Base-by-base conservation (phyloP, 192 early-diverging fungal genomes). In the Coemansia sp. region DNA sequence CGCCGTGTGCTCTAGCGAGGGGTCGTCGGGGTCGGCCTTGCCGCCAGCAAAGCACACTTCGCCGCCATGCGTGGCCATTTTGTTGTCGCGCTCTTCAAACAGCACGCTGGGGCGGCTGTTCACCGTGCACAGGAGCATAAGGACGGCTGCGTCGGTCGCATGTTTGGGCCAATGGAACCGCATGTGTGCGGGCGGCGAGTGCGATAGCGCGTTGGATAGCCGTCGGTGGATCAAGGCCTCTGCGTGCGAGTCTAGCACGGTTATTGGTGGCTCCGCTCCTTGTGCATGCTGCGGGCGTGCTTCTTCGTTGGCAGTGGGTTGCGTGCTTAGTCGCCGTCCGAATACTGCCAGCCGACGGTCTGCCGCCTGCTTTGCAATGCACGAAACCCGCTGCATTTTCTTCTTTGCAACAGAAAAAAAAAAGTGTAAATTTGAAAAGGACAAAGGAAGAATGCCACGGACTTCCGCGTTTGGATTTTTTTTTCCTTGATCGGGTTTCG, bases 41-140 rank as follows among this genome's bases (percentile, higher is more conserved):
- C 89, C 89, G 12, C 89, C 89, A 4, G 89, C 85, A 67, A 91
- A 89, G 43, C 89, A 91, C 32, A 88, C 85, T 66, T 94, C 91
- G 7, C 92, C 92, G 23, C 73, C 76, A 63, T 96, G 94, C 27
- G 84, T 67, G 31, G 85, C 65, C 68, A 96, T 79, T 28, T 71
- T 66, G 3, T 62, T 58, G 33, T 81, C 81, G 18, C 94, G 85
- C 29, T 92, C 81, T 8, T 92, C 92, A 60, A 96, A 92, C 1
- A 96, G 65, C 16, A 96, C 74, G 51, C 85, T 85, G 11, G 85
- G 83, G 27, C 82, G 61, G 6, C 77, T 81, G 30, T 86, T 60
- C 3, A 83, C 81, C 7, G 73, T 77, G 61, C 90, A 91, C 4
- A 94, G 78, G 0, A 89, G 86, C 57, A 81, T 33, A 5, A 71